Percentiles rank a stretch among this genome's conserved stretches.
phyloP scores from a whole-genome alignment of 2,329 filamentous ascomycete genomes.

The Thelonectria rubi region DNA sequence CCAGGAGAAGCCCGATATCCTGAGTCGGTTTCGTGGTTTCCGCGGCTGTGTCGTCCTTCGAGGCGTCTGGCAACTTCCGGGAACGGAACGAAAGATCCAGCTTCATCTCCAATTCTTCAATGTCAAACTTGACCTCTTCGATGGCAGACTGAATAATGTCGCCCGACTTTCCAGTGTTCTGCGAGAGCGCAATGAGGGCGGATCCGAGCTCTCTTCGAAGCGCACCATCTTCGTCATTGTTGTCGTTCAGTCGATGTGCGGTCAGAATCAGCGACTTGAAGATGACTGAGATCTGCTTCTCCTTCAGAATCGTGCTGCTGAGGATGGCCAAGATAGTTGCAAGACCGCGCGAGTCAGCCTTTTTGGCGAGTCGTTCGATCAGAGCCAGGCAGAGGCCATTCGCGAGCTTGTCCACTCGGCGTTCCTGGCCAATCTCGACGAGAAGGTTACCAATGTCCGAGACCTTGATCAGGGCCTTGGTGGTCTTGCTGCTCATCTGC shows the following conservation, averaged over 20 bases:
- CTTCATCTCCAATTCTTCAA: slow-evolving; percentile 78
- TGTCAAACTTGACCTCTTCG: slow-evolving; percentile 73
- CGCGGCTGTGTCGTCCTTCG: slow-evolving; percentile 53
- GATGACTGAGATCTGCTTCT: slow-evolving; percentile 70
- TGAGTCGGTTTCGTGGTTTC: slow-evolving; percentile 44
- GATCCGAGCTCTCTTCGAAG: slow-evolving; percentile 72
- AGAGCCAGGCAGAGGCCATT: slow-evolving; percentile 76
- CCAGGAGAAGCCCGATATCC: slow-evolving; percentile 52
- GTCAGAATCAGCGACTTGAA: slow-evolving; percentile 72
- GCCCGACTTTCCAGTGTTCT: slow-evolving; percentile 65
- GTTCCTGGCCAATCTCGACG: slow-evolving; percentile 68
- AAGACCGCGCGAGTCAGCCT: slow-evolving; percentile 65
- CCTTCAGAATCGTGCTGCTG: slow-evolving; percentile 66
- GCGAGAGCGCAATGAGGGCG: slow-evolving; percentile 72
- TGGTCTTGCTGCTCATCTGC: slow-evolving; percentile 74
- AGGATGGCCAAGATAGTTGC: slow-evolving; percentile 69
- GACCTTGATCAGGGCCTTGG: slow-evolving; percentile 73
- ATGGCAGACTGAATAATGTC: slow-evolving; percentile 74
- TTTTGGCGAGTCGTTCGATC: slow-evolving; percentile 68
- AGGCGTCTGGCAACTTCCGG: slow-evolving; percentile 57
- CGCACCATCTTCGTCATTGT: slow-evolving; percentile 62
- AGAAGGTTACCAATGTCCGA: slow-evolving; percentile 68
- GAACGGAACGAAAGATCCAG: slow-evolving; percentile 75
- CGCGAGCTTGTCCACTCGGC: slow-evolving; percentile 74
- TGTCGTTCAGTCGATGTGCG: slow-evolving; percentile 65